phyloP scores from a whole-genome alignment of 129 eudicot genomes.

The Centaurea solstitialis region DNA sequence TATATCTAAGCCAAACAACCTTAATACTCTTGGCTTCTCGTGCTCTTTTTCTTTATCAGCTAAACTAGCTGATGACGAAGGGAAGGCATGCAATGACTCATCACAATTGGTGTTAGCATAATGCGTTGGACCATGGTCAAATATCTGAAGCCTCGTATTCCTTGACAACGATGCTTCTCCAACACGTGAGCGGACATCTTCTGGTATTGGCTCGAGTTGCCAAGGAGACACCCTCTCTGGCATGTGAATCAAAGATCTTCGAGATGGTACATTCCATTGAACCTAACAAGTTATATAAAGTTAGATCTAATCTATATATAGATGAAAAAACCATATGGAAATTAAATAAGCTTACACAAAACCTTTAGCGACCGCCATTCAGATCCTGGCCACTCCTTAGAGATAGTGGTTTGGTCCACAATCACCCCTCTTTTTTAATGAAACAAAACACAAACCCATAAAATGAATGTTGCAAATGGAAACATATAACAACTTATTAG shows the following conservation, averaged over 20 bases:
- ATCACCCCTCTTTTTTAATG: not conserved
- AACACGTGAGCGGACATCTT: not conserved
- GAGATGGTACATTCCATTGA: constrained; percentile 67
- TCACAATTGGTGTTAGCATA: not conserved
- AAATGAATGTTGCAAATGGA: not conserved
- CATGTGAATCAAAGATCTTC: constrained; percentile 35
- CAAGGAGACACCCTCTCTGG: constrained; percentile 73
- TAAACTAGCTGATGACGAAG: not conserved
- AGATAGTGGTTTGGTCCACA: constrained; percentile 19
- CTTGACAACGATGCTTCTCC: not conserved
- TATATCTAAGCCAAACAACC: not conserved
- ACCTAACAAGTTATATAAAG: constrained; percentile 31
- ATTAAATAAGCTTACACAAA: not conserved
- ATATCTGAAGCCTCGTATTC: not conserved
- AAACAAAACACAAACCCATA: not conserved
- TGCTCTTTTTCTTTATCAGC: not conserved
- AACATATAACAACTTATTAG: not conserved
- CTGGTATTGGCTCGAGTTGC: constrained; percentile 60
- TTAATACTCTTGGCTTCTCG: not conserved
- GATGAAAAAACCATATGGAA: not conserved
- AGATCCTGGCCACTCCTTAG: constrained; percentile 56
- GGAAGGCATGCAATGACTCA: not conserved
- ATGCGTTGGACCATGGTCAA: not conserved
- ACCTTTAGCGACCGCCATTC: constrained; percentile 73
- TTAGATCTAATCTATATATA: not conserved